Evolutionary conservation across 352 stramenopile genomes (phyloP).

Genomic region (Pythium aquatile): DNA sequence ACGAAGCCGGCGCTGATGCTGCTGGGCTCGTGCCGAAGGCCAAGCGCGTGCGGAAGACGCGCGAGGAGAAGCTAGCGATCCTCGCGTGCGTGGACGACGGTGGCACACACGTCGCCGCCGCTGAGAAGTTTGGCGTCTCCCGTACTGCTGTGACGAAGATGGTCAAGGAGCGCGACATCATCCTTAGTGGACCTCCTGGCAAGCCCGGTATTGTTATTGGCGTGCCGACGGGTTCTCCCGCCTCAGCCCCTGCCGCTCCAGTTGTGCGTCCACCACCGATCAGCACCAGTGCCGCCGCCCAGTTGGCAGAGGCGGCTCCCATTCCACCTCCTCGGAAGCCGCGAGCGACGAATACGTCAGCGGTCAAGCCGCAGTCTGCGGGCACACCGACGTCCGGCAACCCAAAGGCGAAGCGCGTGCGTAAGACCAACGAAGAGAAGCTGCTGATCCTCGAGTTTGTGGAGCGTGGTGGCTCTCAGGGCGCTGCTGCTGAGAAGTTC

Average conservation of each 20-base stretch:
- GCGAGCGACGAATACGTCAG: not conserved
- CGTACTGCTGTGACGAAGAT: slow-evolving; percentile 84
- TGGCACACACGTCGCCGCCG: slow-evolving; percentile 68
- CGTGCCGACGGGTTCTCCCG: not conserved
- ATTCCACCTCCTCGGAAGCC: slow-evolving; percentile 13
- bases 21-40: slow-evolving; percentile 14
- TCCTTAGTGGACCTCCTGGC: slow-evolving; percentile 28
- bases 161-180: slow-evolving; percentile 80
- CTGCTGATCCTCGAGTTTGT: slow-evolving; percentile 82
- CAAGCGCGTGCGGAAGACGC: slow-evolving; percentile 81
- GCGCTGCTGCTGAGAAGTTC: slow-evolving; percentile 74
- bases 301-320: not conserved
- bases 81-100: slow-evolving; percentile 76
- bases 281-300: not conserved
- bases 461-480: slow-evolving; percentile 72
- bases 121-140: slow-evolving; percentile 80
- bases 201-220: slow-evolving; percentile 14
- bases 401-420: slow-evolving; percentile 53
- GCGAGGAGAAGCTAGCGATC: slow-evolving; percentile 84
- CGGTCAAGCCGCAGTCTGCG: not conserved
- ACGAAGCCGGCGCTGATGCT: slow-evolving; percentile 3
- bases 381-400: not conserved
- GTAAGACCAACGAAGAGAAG: slow-evolving; percentile 85
- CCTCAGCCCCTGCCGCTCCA: not conserved
- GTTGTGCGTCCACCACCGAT: not conserved